Evolutionary conservation across 2,329 filamentous ascomycete genomes (phyloP).

Genomic region (Alternaria sp.): DNA sequence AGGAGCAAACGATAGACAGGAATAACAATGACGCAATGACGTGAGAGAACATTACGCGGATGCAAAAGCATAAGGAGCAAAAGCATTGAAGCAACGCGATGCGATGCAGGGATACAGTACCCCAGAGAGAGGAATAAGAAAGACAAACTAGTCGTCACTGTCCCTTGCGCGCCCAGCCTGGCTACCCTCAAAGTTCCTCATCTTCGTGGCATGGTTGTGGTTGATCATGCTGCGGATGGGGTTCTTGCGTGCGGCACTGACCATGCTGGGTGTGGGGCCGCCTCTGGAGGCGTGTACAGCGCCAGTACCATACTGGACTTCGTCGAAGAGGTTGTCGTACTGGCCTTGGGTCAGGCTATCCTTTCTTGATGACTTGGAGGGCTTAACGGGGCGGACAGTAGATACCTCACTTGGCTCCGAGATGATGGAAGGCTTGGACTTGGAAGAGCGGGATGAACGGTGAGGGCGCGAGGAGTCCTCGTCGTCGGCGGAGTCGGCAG

Average conservation of each 20-base stretch:
- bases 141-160: not conserved
- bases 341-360: conserved; percentile 39
- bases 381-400: conserved; percentile 39
- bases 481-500: conserved; percentile 24
- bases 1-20: not conserved
- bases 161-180: not conserved
- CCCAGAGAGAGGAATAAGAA: not conserved
- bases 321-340: conserved; percentile 38
- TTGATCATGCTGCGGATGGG: conserved; percentile 46
- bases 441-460: conserved; percentile 24
- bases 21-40: not conserved
- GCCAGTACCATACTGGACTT: conserved; percentile 38
- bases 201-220: conserved; percentile 41
- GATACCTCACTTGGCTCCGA: conserved; percentile 46
- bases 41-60: not conserved
- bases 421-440: conserved; percentile 20
- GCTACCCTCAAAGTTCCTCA: conserved; percentile 35
- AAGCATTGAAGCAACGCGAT: not conserved
- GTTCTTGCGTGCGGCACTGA: conserved; percentile 39
- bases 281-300: conserved; percentile 36
- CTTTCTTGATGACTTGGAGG: conserved; percentile 31
- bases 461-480: conserved; percentile 21
- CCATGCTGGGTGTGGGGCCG: conserved; percentile 48
- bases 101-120: conserved; percentile 1
- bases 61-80: not conserved